Evolutionary conservation across 371 early-diverging fungal genomes (phyloP), one percentile per base, ranked within the genome.

Genomic region (Cokeromyces recurvatus): DNA sequence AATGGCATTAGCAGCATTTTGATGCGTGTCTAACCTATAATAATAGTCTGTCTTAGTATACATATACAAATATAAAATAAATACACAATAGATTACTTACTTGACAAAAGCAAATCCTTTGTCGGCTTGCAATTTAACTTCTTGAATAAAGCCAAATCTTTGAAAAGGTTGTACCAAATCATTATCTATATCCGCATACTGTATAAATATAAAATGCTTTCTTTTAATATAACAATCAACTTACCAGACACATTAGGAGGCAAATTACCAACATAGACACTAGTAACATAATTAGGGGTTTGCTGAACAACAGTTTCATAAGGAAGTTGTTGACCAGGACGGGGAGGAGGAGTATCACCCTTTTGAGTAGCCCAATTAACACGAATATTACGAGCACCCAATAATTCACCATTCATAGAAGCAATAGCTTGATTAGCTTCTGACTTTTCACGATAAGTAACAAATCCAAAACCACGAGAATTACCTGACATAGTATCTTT

Each of bases 61-160:
- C n/a, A n/a, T n/a, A n/a, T n/a, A n/a, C n/a, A n/a, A n/a, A n/a
- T n/a, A n/a, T n/a, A n/a, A n/a, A n/a, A n/a, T n/a, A n/a, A n/a
- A n/a, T n/a, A n/a, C n/a, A n/a, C n/a, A 12, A 11, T 29, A 5
- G 29, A 29, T 8, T 29, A 53, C 64, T 59, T 63, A 84, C 85
- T 87, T 89, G 48, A 94, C 79, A 67, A 94, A 94, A 12, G 89
- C 93, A 62, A 84, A 93, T 4, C 94, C 94, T 46, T 89, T 85
- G 47, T 94, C 94, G n/a, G 84, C 73, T 66, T 92, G 94, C 59
- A 93, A 71, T 42, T 89, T 79, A 41, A 91, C 59, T 51, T 92
- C 92, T 31, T 84, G 60, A 21, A 91, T 77, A 53, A 71, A 79
- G 4, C 94, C 94, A 53, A 68, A 92, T 35, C 68, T 75, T 53